Percentiles rank a stretch among this genome's conserved stretches.
phyloP scores from a whole-genome alignment of 257 asterid species.

The Jacaranda copaia region DNA sequence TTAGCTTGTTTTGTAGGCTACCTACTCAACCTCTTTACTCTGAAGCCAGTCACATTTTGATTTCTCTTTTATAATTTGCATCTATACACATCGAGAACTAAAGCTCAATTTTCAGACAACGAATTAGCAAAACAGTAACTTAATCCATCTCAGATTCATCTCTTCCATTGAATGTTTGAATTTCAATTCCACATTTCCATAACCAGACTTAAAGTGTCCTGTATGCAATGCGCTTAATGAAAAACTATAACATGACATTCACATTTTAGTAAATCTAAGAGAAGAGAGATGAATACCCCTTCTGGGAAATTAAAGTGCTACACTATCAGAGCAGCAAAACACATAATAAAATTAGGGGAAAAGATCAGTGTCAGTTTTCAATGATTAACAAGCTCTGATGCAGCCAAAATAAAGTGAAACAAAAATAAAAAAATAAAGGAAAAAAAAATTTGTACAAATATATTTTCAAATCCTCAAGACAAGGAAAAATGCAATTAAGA shows the following conservation, averaged over 20 bases:
- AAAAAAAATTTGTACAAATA: too few relatives aligned
- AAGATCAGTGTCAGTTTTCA: too few relatives aligned
- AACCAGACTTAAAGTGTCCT: background rate
- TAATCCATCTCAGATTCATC: constrained; percentile 1
- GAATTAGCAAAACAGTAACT: background rate
- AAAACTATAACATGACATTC: background rate
- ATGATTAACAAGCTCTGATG: too few relatives aligned
- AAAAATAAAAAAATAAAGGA: too few relatives aligned
- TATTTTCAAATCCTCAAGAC: too few relatives aligned
- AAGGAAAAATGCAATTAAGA: constrained; percentile 10
- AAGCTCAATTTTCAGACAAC: background rate
- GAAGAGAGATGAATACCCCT: background rate
- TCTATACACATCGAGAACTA: background rate
- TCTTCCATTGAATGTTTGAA: background rate
- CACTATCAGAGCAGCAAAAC: background rate
- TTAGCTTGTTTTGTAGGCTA: background rate
- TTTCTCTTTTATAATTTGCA: background rate
- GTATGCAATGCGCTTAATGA: background rate
- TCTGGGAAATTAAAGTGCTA: constrained; percentile 1
- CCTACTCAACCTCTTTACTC: background rate
- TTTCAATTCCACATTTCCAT: background rate
- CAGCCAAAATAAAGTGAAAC: too few relatives aligned
- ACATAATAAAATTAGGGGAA: background rate
- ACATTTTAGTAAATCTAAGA: constrained; percentile 1
- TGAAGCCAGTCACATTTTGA: background rate